These are phyloP conservation scores for Schoenoplectus triqueter DNA, from an alignment of 202 grass and related monocot species.

Conservation along the genomic window DNA sequence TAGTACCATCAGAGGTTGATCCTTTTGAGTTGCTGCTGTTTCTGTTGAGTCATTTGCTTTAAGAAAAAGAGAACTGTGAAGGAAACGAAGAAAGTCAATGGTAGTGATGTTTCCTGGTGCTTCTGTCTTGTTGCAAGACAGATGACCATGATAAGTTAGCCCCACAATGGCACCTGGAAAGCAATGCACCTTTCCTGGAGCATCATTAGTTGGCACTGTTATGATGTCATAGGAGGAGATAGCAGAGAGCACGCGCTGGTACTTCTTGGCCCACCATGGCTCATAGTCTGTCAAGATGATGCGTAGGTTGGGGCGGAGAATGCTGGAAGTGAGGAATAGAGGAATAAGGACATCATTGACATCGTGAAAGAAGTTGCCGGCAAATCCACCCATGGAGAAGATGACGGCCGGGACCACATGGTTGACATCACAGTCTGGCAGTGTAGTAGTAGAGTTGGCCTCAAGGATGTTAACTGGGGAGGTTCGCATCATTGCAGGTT, in stretches of 20 bases:
- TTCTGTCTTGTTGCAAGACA: slow-evolving; percentile 41
- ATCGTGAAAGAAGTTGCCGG: slow-evolving; percentile 59
- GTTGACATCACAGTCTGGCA: slow-evolving; percentile 27
- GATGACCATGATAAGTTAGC: slow-evolving; percentile 43
- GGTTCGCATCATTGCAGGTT: slow-evolving; percentile 31
- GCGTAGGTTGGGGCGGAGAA: slow-evolving; percentile 37
- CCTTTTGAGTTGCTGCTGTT: slow-evolving; percentile 29
- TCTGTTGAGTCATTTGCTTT: not conserved
- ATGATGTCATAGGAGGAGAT: slow-evolving; percentile 49
- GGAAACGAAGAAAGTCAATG: slow-evolving; percentile 52
- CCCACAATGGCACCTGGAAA: slow-evolving; percentile 45
- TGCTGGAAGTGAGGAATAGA: slow-evolving; percentile 41
- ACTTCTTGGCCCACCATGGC: slow-evolving; percentile 42
- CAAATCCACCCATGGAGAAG: slow-evolving; percentile 57
- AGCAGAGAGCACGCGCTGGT: slow-evolving; percentile 2
- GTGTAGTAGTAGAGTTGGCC: not conserved
- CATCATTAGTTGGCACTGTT: slow-evolving; percentile 47
- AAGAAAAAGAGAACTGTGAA: slow-evolving; percentile 43
- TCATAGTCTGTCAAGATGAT: slow-evolving; percentile 42
- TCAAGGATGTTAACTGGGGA: slow-evolving; percentile 31
- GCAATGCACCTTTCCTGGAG: slow-evolving; percentile 43
- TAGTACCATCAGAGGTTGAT: slow-evolving; percentile 50
- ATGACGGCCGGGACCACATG: slow-evolving; percentile 48
- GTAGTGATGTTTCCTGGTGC: slow-evolving; percentile 43
- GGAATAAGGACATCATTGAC: slow-evolving; percentile 60